phyloP scores from a whole-genome alignment of 2,329 filamentous ascomycete genomes.

The Aaosphaeria arxii region DNA sequence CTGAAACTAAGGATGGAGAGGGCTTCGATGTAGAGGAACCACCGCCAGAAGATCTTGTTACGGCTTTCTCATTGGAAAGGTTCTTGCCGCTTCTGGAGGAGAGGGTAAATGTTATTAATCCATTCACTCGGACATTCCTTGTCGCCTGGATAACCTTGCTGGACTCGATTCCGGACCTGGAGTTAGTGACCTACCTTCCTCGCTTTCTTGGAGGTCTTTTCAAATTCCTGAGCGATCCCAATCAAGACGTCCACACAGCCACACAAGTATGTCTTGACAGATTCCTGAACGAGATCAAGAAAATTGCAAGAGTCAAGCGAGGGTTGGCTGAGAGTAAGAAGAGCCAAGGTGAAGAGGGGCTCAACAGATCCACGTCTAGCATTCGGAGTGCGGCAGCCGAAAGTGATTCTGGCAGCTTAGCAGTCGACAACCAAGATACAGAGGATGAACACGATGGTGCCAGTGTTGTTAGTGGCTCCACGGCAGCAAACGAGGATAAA shows the following conservation, averaged over 20 bases:
- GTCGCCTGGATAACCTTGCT: constrained; percentile 94
- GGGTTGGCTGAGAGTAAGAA: constrained; percentile 85
- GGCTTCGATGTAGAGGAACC: constrained; percentile 16
- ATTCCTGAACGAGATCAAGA: constrained; percentile 90
- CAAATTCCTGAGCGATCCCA: constrained; percentile 87
- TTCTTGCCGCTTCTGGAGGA: constrained; percentile 95
- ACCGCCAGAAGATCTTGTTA: constrained; percentile 54
- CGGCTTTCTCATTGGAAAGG: constrained; percentile 83
- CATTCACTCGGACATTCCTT: constrained; percentile 90
- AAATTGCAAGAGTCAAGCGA: constrained; percentile 88
- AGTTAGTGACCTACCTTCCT: constrained; percentile 87
- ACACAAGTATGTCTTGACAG: constrained; percentile 86
- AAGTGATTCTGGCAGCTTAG: constrained; percentile 58
- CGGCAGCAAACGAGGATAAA: constrained; percentile 35
- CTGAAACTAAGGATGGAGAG: constrained; percentile 45
- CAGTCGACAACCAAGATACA: constrained; percentile 38
- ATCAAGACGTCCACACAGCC: constrained; percentile 89
- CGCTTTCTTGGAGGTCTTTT: constrained; percentile 88
- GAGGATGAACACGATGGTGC: constrained; percentile 53
- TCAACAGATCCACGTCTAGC: constrained; percentile 64
- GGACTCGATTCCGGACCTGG: constrained; percentile 94
- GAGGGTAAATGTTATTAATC: constrained; percentile 89
- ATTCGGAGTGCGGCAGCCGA: constrained; percentile 29
- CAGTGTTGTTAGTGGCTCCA: constrained; percentile 33
- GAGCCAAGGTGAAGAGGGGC: constrained; percentile 61